Evolutionary conservation across 148 eudicot genomes (phyloP).

Genomic region (Rhododendron simsii): DNA sequence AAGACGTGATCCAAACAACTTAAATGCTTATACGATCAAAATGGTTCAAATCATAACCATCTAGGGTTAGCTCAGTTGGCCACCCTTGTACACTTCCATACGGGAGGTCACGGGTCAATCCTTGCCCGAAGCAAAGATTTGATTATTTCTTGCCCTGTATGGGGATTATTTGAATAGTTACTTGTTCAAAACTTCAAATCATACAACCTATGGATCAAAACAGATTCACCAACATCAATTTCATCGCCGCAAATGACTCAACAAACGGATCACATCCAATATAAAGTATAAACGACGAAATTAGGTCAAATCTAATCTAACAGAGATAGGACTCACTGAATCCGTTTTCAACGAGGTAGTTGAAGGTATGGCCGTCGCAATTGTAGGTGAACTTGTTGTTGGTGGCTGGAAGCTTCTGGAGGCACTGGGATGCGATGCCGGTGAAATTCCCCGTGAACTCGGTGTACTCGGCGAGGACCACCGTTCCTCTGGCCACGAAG

Average conservation of each 20-base stretch:
- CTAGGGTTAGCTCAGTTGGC: background rate
- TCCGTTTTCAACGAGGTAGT: conserved; percentile 25
- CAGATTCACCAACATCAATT: background rate
- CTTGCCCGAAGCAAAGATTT: background rate
- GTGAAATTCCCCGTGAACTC: conserved; percentile 27
- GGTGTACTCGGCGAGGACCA: conserved; percentile 25
- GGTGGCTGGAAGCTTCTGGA: conserved; percentile 22
- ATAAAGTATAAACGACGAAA: background rate
- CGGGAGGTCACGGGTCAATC: background rate
- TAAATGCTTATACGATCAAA: background rate
- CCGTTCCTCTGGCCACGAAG: conserved; percentile 24
- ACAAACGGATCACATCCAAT: no score
- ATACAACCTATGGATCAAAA: background rate
- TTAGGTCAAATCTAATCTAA: background rate
- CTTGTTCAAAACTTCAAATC: background rate
- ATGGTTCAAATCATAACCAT: background rate
- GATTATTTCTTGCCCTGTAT: background rate
- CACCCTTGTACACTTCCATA: background rate
- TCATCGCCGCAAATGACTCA: no score
- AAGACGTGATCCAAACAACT: background rate
- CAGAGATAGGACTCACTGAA: conserved; percentile 11
- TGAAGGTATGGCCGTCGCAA: conserved; percentile 28
- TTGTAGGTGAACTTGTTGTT: conserved; percentile 27
- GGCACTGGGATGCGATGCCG: conserved; percentile 22
- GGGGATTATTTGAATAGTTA: background rate